phyloP scores from a whole-genome alignment of 306 rosid species.

The Dryas drummondii region DNA sequence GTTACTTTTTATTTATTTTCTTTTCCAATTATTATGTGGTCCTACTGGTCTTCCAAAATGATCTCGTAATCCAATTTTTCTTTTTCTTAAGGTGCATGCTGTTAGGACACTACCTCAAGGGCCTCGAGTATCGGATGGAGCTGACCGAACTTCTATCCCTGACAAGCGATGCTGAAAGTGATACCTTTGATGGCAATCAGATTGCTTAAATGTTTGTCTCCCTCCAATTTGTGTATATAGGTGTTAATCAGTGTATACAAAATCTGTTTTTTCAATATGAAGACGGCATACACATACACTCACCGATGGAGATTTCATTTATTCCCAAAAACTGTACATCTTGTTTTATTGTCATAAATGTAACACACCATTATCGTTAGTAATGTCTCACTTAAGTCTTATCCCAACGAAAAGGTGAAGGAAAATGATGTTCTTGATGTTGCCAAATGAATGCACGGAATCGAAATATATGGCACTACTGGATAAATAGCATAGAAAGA shows the following conservation, averaged over 20 bases:
- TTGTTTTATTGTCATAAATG: background rate
- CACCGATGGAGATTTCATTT: background rate
- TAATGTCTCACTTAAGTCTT: background rate
- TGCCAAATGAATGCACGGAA: constrained; percentile 1
- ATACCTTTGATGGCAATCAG: constrained; percentile 36
- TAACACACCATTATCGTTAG: background rate
- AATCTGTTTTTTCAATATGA: background rate
- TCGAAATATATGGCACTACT: too few relatives aligned
- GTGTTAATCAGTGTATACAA: constrained; percentile 7
- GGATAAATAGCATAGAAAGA: too few relatives aligned
- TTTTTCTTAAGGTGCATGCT: constrained; percentile 71
- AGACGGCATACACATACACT: background rate
- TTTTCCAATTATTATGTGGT: background rate
- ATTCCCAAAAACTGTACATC: background rate
- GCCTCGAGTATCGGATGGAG: constrained; percentile 86
- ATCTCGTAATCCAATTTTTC: background rate
- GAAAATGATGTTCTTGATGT: background rate
- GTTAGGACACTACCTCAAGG: constrained; percentile 85
- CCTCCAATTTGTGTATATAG: constrained; percentile 37
- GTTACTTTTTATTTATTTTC: too few relatives aligned
- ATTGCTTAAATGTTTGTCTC: constrained; percentile 39
- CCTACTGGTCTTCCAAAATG: background rate
- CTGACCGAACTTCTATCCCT: constrained; percentile 65
- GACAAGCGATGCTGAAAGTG: constrained; percentile 45
- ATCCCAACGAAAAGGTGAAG: too few relatives aligned